Base-by-base conservation (phyloP, 345 rosid genomes). In the Anastatica hierochuntica region DNA sequence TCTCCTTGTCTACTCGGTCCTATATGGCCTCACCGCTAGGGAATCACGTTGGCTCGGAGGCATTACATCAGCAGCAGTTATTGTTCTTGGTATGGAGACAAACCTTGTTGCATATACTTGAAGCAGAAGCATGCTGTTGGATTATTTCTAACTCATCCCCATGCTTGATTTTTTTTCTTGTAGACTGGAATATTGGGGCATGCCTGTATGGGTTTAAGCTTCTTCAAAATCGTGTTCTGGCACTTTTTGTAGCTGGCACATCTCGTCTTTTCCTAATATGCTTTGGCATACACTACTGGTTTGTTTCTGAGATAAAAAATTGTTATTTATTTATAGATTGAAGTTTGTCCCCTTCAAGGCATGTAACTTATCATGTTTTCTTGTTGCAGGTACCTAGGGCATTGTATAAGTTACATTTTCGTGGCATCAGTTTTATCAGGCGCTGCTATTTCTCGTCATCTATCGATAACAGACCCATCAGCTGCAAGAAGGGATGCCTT, bases 271-370 rank as follows among this genome's bases (percentile, higher is more conserved):
- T 85, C 64, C 95, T 94, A 58, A 88, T 94, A 69, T 88, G 94
- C 78, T 94, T 94, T 72, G 99, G 99, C 73, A 87, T 88, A 71
- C 95, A 94, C 69, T 94, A 83, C 75, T 94, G 99, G 97, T 94
- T 69, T 74, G 97, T 80, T 37, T 62, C 53, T 56, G 26, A 39
- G 40, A 71, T 63, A 44, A 30, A 29, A 41, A 19, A 9, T 2
- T 19, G 45, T 56, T 20, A 9, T 33, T 19, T 41, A 11, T 17
- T n/a, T 16, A n/a, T n/a, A n/a, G 31, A 21, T 60, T 60, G 3
- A 16, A 26, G n/a, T 69, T 72, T 45, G 37, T 59, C 34, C 20
- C 36, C 26, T 12, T 36, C 46, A 14, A 42, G 18, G 62, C 56
- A 45, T 68, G 36, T 59, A 38, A 48, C 21, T 43, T 50, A 18